phyloP scores from a whole-genome alignment of 257 asterid species.

The Solanum lignicaule region DNA sequence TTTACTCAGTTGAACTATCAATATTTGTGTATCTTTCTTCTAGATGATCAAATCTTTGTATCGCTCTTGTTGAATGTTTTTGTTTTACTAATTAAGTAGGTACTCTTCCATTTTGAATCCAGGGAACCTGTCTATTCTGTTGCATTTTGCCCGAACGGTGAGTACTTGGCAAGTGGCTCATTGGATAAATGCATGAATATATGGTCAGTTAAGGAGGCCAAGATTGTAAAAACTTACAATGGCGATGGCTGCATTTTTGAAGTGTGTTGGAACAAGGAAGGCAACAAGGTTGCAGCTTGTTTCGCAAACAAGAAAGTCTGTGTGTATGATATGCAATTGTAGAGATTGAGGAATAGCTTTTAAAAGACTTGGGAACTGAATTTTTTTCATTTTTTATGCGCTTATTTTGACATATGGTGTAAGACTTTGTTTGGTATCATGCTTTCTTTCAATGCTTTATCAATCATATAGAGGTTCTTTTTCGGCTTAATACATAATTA shows the following conservation, averaged over 20 bases:
- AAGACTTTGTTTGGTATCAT: background rate
- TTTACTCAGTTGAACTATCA: background rate
- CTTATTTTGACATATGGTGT: no score
- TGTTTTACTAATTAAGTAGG: background rate
- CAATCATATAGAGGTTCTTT: no score
- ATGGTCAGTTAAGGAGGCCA: slow-evolving; percentile 94
- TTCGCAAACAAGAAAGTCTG: slow-evolving; percentile 77
- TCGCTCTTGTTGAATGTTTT: background rate
- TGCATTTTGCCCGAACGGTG: slow-evolving; percentile 84
- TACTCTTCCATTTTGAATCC: slow-evolving; percentile 1
- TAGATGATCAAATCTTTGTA: background rate
- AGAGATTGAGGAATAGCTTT: slow-evolving; percentile 1
- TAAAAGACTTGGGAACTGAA: no score
- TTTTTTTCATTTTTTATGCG: no score
- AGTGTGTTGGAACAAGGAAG: no score
- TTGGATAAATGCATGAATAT: slow-evolving; percentile 76
- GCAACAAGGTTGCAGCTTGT: slow-evolving; percentile 52
- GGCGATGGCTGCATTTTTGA: slow-evolving; percentile 34
- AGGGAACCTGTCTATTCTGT: slow-evolving; percentile 86
- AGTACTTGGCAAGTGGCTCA: slow-evolving; percentile 88
- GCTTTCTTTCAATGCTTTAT: no score
- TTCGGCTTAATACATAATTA: no score
- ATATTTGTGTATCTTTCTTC: background rate
- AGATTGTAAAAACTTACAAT: slow-evolving; percentile 63
- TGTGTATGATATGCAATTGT: slow-evolving; percentile 72